Evolutionary conservation across 805 yeast genomes (phyloP).

Genomic region (Clavispora asparagi): DNA sequence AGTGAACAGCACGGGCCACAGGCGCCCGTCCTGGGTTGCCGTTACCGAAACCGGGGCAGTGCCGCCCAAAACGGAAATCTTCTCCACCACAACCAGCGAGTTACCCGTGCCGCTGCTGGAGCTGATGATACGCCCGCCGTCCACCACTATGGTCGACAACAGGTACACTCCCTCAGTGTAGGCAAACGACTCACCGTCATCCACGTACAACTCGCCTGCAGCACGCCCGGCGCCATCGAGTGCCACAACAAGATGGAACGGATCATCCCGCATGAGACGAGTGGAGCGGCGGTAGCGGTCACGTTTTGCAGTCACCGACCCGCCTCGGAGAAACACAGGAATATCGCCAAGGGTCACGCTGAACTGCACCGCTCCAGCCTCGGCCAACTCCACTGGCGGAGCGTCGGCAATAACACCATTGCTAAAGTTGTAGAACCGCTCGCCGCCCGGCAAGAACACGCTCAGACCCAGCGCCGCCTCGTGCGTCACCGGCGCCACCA

Average conservation of each 20-base stretch:
- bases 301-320: conserved; percentile 62
- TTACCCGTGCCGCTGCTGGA: not conserved
- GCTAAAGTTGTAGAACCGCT: conserved; percentile 52
- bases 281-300: conserved; percentile 79
- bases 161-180: conserved; percentile 46
- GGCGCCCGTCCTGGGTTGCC: conserved; percentile 31
- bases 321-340: conserved; percentile 77
- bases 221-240: conserved; percentile 47
- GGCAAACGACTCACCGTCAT: conserved; percentile 76
- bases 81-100: conserved; percentile 29
- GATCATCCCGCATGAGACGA: conserved; percentile 69
- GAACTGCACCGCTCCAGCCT: conserved; percentile 31
- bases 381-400: not conserved
- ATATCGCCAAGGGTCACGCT: conserved; percentile 52
- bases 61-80: conserved; percentile 45
- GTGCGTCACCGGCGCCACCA: conserved; percentile 76
- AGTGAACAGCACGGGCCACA: not conserved
- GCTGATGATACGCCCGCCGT: not conserved
- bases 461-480: conserved; percentile 39
- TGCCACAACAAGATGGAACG: conserved; percentile 70
- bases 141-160: not conserved
- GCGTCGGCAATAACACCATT: conserved; percentile 21
- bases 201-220: conserved; percentile 60
- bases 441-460: conserved; percentile 50
- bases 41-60: conserved; percentile 14